Evolutionary conservation across 2,329 filamentous ascomycete species (phyloP).

Genomic region (Fusarium austroafricanum): DNA sequence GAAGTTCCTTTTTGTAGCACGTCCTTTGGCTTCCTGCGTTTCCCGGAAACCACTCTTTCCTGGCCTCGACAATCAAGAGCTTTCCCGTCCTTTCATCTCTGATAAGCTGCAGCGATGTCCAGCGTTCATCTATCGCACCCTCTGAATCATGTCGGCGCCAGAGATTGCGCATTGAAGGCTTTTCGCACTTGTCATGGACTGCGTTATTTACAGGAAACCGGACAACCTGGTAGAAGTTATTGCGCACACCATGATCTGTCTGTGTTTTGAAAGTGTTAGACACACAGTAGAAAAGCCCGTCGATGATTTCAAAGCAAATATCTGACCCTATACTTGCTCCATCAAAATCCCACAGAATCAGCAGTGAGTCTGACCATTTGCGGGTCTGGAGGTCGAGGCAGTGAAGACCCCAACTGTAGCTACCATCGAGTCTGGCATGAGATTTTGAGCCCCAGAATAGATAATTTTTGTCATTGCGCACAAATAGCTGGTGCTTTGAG

Average conservation of each 20-base stretch:
- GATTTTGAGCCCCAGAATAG: slow-evolving; percentile 76
- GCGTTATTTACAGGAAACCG: slow-evolving; percentile 66
- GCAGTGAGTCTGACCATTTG: slow-evolving; percentile 56
- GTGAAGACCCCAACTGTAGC: slow-evolving; percentile 71
- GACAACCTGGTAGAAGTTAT: slow-evolving; percentile 75
- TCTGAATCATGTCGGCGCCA: slow-evolving; percentile 77
- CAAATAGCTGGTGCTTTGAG: slow-evolving; percentile 70
- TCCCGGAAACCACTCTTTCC: slow-evolving; percentile 71
- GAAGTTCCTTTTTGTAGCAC: slow-evolving; percentile 71
- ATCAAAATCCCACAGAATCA: slow-evolving; percentile 68
- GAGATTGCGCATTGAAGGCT: slow-evolving; percentile 57
- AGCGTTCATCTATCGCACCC: slow-evolving; percentile 79
- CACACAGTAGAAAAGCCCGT: slow-evolving; percentile 74
- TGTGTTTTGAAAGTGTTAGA: slow-evolving; percentile 74
- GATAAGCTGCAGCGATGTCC: slow-evolving; percentile 74
- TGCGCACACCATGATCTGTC: slow-evolving; percentile 72
- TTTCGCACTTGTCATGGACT: slow-evolving; percentile 53
- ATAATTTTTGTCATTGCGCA: slow-evolving; percentile 70
- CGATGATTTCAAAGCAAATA: slow-evolving; percentile 77
- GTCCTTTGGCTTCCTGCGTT: slow-evolving; percentile 70
- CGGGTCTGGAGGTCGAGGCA: slow-evolving; percentile 60
- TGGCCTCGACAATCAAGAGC: slow-evolving; percentile 72
- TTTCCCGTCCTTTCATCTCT: slow-evolving; percentile 68
- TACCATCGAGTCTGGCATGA: slow-evolving; percentile 62
- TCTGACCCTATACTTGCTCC: slow-evolving; percentile 74